A percentile compares a stretch with the other conserved stretches of the same genome.
Conservation (phyloP, 495 filamentous ascomycete species). For the Daldinia caldariorum region DNA sequence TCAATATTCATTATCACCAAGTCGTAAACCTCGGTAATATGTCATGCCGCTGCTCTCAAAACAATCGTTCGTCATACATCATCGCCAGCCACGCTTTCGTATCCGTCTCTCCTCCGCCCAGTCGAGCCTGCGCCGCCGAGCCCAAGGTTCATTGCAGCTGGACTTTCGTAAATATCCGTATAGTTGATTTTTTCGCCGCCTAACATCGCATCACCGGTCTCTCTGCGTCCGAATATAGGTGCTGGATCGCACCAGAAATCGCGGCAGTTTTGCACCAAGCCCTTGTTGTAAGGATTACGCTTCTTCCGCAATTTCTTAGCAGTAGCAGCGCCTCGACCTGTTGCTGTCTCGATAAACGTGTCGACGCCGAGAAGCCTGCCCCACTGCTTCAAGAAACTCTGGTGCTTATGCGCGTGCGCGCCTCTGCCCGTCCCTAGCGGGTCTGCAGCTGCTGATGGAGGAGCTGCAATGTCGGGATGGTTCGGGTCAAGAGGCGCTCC, state of each 20-base stretch:
- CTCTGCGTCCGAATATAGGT: slow-evolving; percentile 78
- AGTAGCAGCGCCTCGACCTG: slow-evolving; percentile 65
- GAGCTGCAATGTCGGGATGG: slow-evolving; percentile 48
- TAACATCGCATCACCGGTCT: slow-evolving; percentile 77
- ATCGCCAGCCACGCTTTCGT: slow-evolving; percentile 57
- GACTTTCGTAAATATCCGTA: slow-evolving; percentile 86
- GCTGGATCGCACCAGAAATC: slow-evolving; percentile 96
- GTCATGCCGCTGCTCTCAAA: not conserved
- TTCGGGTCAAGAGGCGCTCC: slow-evolving; percentile 71
- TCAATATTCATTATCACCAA: slow-evolving; percentile 23
- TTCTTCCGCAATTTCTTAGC: slow-evolving; percentile 61
- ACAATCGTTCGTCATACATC: slow-evolving; percentile 48
- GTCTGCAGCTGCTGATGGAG: slow-evolving; percentile 52
- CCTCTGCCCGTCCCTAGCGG: slow-evolving; percentile 58
- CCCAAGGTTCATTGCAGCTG: slow-evolving; percentile 64
- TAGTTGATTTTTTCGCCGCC: slow-evolving; percentile 86
- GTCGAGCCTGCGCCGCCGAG: slow-evolving; percentile 26
- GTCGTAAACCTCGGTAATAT: slow-evolving; percentile 17
- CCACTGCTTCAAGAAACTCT: slow-evolving; percentile 79
- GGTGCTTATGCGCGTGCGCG: slow-evolving; percentile 58
- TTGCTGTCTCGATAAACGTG: slow-evolving; percentile 84
- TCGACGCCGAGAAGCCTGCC: slow-evolving; percentile 87
- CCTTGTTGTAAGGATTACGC: slow-evolving; percentile 85
- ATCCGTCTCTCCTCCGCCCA: slow-evolving; percentile 51
- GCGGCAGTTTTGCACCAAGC: slow-evolving; percentile 84